Conservation (phyloP, 495 filamentous ascomycete species). For the Penicillium riverlandense region DNA sequence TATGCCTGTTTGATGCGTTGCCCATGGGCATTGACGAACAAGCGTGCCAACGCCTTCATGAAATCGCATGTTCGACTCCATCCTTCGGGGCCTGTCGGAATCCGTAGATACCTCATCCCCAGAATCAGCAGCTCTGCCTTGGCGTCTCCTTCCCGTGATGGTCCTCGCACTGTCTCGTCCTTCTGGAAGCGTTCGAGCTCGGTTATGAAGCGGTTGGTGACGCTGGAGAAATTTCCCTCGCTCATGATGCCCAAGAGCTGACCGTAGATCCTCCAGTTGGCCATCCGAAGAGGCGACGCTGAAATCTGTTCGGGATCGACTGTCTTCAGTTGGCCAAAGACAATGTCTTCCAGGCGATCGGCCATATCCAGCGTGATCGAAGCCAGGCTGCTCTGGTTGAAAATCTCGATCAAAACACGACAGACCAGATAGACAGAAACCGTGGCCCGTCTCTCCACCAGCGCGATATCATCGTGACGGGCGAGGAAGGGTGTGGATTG, state of each 20-base stretch:
- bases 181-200: constrained; percentile 74
- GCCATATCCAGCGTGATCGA: constrained; percentile 83
- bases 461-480: constrained; percentile 60
- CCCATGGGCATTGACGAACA: constrained; percentile 80
- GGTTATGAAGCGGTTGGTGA: constrained; percentile 69
- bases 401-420: constrained; percentile 87
- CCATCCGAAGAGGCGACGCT: constrained; percentile 70
- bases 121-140: constrained; percentile 77
- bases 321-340: constrained; percentile 83
- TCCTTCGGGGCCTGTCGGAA: constrained; percentile 59
- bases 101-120: constrained; percentile 81
- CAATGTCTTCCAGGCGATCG: constrained; percentile 83
- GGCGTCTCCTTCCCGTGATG: constrained; percentile 62
- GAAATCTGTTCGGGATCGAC: constrained; percentile 79
- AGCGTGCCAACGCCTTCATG: constrained; percentile 67
- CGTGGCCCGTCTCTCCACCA: constrained; percentile 79
- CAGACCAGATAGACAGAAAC: constrained; percentile 94
- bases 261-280: constrained; percentile 91
- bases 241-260: constrained; percentile 94
- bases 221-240: constrained; percentile 76
- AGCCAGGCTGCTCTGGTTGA: constrained; percentile 76
- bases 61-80: constrained; percentile 89
- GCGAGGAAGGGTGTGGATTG: constrained; percentile 34
- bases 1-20: constrained; percentile 87
- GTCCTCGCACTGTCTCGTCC: constrained; percentile 59